These are phyloP conservation scores for Chlamydomonas applanata DNA, from an alignment of 139 green algal species.

Conservation along the genomic window DNA sequence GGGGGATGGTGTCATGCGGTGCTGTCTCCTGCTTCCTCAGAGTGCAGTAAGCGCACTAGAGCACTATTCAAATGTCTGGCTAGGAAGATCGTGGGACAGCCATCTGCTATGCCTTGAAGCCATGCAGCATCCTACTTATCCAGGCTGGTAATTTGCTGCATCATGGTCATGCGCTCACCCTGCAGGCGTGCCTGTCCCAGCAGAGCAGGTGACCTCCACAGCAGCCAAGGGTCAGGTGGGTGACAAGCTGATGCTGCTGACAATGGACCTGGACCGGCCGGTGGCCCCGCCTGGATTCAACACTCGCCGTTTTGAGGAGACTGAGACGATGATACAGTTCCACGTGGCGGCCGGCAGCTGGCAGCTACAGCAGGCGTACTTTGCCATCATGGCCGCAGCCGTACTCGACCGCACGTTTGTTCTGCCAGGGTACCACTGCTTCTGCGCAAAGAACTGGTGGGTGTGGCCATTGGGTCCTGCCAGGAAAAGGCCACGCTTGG, in stretches of 20 bases:
- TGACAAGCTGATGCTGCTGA: constrained; percentile 1
- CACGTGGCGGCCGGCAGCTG: constrained; percentile 23
- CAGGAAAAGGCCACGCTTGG: too few relatives aligned
- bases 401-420: constrained; percentile 24
- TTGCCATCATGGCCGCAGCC: constrained; percentile 20
- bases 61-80: too few relatives aligned
- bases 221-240: neutral
- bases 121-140: too few relatives aligned
- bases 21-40: neutral
- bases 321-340: constrained; percentile 41
- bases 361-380: constrained; percentile 45
- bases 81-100: too few relatives aligned
- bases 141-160: too few relatives aligned
- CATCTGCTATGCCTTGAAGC: too few relatives aligned
- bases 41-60: too few relatives aligned
- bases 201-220: too few relatives aligned
- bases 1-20: too few relatives aligned
- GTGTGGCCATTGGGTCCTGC: too few relatives aligned
- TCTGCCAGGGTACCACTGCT: constrained; percentile 38
- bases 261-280: constrained; percentile 3
- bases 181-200: too few relatives aligned
- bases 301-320: neutral
- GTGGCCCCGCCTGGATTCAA: constrained; percentile 19
- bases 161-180: too few relatives aligned
- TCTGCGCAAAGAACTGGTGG: constrained; percentile 36